A percentile compares a stretch with the other conserved stretches of the same genome.
Conservation (phyloP, 768 basidiomycete genomes). For the Collybia sordida region DNA sequence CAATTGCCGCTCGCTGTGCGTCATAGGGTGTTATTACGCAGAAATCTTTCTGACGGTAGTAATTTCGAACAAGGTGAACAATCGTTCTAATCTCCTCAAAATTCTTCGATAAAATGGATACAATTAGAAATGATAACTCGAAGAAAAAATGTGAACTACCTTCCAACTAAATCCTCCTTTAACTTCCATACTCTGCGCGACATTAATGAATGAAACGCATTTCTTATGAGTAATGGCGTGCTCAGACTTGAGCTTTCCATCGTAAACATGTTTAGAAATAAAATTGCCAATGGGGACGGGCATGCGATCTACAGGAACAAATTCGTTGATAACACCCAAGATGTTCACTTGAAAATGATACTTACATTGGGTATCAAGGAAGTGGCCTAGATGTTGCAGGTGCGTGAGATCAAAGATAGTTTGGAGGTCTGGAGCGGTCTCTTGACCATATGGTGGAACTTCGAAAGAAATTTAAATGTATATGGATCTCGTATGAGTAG, state of each 20-base stretch:
- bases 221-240: constrained; percentile 30
- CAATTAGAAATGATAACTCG: not conserved
- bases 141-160: constrained; percentile 22
- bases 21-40: constrained; percentile 57
- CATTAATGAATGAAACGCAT: constrained; percentile 48
- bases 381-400: constrained; percentile 26
- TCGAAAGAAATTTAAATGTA: not conserved
- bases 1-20: constrained; percentile 45
- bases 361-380: constrained; percentile 51
- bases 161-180: constrained; percentile 41
- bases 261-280: constrained; percentile 46
- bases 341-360: not conserved
- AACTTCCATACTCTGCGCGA: constrained; percentile 33
- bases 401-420: constrained; percentile 50
- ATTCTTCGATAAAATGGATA: constrained; percentile 31
- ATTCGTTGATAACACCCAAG: not conserved
- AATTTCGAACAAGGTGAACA: constrained; percentile 39
- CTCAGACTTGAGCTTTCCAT: constrained; percentile 32
- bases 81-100: constrained; percentile 36
- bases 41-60: constrained; percentile 36
- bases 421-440: constrained; percentile 32
- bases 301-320: constrained; percentile 45
- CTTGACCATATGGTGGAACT: constrained; percentile 56
- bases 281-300: constrained; percentile 47
- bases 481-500: too few relatives aligned